Percentiles rank a stretch among this genome's conserved stretches.
These are phyloP conservation scores for Citrus cavaleriei DNA, from an alignment of 345 rosid species.

Conservation along the genomic window DNA sequence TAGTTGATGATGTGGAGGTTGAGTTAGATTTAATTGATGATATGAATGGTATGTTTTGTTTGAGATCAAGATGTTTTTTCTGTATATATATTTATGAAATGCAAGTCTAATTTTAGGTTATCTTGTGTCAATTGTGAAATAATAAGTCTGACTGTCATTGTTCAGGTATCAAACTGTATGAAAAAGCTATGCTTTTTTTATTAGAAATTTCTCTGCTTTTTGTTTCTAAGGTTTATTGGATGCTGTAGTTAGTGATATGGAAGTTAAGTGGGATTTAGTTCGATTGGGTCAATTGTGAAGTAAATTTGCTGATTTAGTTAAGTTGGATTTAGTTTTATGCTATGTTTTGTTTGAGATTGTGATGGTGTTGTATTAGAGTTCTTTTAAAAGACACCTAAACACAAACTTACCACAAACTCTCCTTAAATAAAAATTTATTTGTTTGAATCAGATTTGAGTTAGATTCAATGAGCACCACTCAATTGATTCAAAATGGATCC, in stretches of 20 bases:
- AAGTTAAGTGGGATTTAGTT: neutral
- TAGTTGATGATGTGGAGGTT: neutral
- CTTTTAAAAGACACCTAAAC: too few species aligned
- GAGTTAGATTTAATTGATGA: neutral
- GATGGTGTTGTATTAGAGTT: neutral
- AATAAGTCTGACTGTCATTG: too few species aligned
- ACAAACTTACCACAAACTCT: too few species aligned
- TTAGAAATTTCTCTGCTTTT: neutral
- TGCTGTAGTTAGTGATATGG: neutral
- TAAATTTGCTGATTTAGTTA: neutral
- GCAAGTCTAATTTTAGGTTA: too few species aligned
- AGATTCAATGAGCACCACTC: too few species aligned
- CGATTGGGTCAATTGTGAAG: neutral
- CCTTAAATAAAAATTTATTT: too few species aligned
- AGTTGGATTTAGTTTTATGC: neutral
- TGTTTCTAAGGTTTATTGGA: neutral
- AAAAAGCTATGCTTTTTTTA: too few species aligned
- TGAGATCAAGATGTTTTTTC: neutral
- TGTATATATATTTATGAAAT: neutral
- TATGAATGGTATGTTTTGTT: slow-evolving; percentile 30
- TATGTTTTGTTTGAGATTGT: neutral
- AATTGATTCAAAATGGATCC: too few species aligned
- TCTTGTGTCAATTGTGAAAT: too few species aligned
- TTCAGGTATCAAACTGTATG: too few species aligned
- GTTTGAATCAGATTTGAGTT: too few species aligned